phyloP scores from a whole-genome alignment of 2,329 filamentous ascomycete genomes.

The Neonectria magnoliae region DNA sequence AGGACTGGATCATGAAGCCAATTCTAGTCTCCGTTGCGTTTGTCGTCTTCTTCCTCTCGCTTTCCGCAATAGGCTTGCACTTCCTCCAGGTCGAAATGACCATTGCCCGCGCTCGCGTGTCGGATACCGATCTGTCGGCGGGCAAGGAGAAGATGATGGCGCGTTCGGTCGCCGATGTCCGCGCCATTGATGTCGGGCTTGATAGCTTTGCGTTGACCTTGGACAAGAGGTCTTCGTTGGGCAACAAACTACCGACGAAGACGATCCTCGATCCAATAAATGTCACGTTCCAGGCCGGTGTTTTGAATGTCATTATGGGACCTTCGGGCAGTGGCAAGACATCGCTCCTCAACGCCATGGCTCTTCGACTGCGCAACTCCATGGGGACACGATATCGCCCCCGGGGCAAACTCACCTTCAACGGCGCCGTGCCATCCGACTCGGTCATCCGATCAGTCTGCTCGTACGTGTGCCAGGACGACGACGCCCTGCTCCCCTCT shows the following conservation, averaged over 20 bases:
- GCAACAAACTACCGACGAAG: conserved; percentile 63
- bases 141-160: conserved; percentile 76
- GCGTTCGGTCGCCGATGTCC: conserved; percentile 61
- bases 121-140: conserved; percentile 70
- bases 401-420: conserved; percentile 73
- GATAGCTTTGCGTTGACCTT: conserved; percentile 72
- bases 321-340: conserved; percentile 83
- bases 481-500: conserved; percentile 78
- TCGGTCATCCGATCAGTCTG: conserved; percentile 76
- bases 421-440: conserved; percentile 73
- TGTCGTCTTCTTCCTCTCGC: conserved; percentile 68
- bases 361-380: conserved; percentile 70
- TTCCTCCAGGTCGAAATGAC: conserved; percentile 75
- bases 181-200: conserved; percentile 72
- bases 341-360: conserved; percentile 78
- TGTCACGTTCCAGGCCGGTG: conserved; percentile 73
- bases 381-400: conserved; percentile 69
- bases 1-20: conserved; percentile 73
- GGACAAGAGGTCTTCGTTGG: conserved; percentile 66
- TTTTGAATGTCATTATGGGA: conserved; percentile 82
- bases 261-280: conserved; percentile 74
- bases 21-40: conserved; percentile 72
- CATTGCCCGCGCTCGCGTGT: conserved; percentile 69
- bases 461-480: conserved; percentile 82
- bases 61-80: conserved; percentile 70